phyloP scores from a whole-genome alignment of 805 yeast species.

The Candida ovalis region DNA sequence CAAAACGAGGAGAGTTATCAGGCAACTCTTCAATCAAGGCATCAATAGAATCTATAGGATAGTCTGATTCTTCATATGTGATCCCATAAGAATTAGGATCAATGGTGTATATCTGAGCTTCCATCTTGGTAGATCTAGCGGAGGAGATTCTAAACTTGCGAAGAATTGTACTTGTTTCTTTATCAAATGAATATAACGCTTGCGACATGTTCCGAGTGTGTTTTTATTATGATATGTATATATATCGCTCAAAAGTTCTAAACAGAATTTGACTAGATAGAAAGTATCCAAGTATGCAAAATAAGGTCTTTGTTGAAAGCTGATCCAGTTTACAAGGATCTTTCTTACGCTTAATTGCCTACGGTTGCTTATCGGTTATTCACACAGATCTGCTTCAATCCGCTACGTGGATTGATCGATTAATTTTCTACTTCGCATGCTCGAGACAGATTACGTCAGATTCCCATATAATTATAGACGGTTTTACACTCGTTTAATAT shows the following conservation, averaged over 20 bases:
- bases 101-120: constrained; percentile 60
- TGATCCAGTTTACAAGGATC: too few species aligned
- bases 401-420: too few species aligned
- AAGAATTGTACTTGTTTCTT: constrained; percentile 55
- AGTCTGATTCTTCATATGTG: constrained; percentile 37
- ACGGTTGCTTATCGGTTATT: too few species aligned
- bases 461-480: too few species aligned
- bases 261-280: too few species aligned
- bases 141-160: constrained; percentile 73
- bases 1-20: constrained; percentile 73
- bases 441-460: background rate
- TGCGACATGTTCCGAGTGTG: constrained; percentile 33
- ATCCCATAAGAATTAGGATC: constrained; percentile 54
- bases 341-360: too few species aligned
- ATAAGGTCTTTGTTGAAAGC: too few species aligned
- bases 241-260: background rate
- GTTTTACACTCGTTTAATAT: background rate
- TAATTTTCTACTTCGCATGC: background rate
- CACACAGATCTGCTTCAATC: too few species aligned
- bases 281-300: too few species aligned
- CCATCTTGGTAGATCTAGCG: constrained; percentile 56
- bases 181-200: constrained; percentile 57
- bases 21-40: constrained; percentile 69
- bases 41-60: constrained; percentile 36
- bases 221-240: background rate